Conservation (phyloP, 371 early-diverging fungal genomes). For the Mucor piriformis region DNA sequence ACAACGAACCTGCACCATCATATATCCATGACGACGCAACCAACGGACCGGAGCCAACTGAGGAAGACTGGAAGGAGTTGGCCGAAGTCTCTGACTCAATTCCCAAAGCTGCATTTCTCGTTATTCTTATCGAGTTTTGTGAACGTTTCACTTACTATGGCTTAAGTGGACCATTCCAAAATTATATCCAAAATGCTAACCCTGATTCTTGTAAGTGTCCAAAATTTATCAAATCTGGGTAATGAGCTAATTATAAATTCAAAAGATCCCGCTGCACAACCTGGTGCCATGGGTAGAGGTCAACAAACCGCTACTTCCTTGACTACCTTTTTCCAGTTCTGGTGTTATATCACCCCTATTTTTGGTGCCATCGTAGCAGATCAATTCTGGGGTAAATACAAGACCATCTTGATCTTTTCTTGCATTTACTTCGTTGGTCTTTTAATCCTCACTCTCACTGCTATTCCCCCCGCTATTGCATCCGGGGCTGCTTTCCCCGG, state of each 20-base stretch:
- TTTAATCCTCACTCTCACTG: conserved; percentile 63
- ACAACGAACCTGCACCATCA: not conserved
- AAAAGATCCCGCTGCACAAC: conserved; percentile 44
- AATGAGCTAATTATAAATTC: not conserved
- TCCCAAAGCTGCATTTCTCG: conserved; percentile 47
- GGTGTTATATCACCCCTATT: conserved; percentile 81
- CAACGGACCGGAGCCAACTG: conserved; percentile 46
- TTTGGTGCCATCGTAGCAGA: conserved; percentile 85
- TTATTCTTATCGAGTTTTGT: conserved; percentile 52
- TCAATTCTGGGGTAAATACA: conserved; percentile 82
- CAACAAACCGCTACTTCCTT: conserved; percentile 68
- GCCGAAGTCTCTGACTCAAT: conserved; percentile 43
- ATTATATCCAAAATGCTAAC: conserved; percentile 62
- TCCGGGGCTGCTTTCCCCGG: conserved; percentile 64
- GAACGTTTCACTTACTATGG: conserved; percentile 78
- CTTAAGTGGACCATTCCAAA: conserved; percentile 64
- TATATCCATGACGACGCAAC: conserved; percentile 6
- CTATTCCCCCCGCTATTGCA: conserved; percentile 60
- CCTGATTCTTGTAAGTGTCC: conserved; percentile 37
- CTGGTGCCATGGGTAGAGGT: conserved; percentile 53
- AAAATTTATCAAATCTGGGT: not conserved
- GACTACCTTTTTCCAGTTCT: conserved; percentile 78
- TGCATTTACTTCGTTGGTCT: conserved; percentile 73
- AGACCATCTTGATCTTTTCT: conserved; percentile 77
- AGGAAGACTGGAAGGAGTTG: conserved; percentile 43